Evolutionary conservation across 768 basidiomycete species (phyloP), one percentile per base, ranked within the genome.

Genomic region (Pisolithus orientalis): DNA sequence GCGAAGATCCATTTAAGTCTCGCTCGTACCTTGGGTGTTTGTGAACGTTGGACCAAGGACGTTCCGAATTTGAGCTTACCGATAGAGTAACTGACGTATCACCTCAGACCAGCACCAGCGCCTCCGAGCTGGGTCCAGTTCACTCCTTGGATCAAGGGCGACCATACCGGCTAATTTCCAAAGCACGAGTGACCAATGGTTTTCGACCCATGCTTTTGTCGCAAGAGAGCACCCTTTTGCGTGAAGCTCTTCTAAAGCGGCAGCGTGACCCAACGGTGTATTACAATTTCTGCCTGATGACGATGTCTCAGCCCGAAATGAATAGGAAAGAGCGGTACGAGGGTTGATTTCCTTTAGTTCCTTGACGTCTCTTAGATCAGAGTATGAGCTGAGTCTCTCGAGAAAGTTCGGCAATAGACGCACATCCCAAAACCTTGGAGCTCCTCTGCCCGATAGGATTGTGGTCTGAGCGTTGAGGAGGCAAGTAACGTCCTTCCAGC

Each of bases 81-180:
- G 76, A 68, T 97, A 94, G 47, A 83, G 75, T 5, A 98, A 74
- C 70, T 98, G 95, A 14, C 80, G 72, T 44, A 91, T 79, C 6
- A 90, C 85, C 66, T 90, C 89, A 10, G 72, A 65, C 85, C 88
- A 96, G 57, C 80, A 84, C 93, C 95, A 99, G 21, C 83, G 72
- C 56, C 73, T 80, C 51, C 61, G 67, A 17, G 59, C 57, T 46
- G 75, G 71, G 44, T 78, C 68, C 13, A 54, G 62, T 61, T 83
- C 83, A 39, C 74, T 70, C 25, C 75, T 65, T 4, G 94, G 93
- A 53, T 90, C 83, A 1, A 93, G 74, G 34, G 77, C 73, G 1
- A 84, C 85, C 78, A 92, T 82, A 11, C 90, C 87, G 3, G 93
- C 91, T 21, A 96, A 70, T 70, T 99, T 99, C 96, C 96, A 99